These are phyloP conservation scores for Rhodotorula sp. DNA, from an alignment of 1,284 basidiomycete genomes.

Conservation along the genomic window DNA sequence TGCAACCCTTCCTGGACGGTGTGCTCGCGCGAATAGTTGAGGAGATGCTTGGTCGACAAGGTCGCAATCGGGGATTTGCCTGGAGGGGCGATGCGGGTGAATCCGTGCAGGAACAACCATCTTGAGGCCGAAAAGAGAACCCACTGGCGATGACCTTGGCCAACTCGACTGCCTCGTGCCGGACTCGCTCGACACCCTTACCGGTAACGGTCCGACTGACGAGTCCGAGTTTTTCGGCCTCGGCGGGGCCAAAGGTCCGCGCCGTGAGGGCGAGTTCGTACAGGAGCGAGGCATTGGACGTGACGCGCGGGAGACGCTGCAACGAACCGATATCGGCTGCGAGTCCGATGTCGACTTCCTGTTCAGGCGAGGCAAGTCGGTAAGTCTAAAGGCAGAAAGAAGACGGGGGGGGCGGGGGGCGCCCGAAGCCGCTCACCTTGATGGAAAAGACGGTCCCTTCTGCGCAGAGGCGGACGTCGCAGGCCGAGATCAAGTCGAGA, in stretches of 20 bases:
- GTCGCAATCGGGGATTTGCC: constrained; percentile 79
- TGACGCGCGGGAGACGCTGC: constrained; percentile 76
- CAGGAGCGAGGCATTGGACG: constrained; percentile 73
- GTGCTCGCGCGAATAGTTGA: constrained; percentile 49
- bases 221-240: constrained; percentile 72
- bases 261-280: constrained; percentile 78
- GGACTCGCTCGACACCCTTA: constrained; percentile 56
- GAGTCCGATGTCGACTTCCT: constrained; percentile 88
- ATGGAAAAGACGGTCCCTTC: constrained; percentile 67
- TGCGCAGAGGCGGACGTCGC: constrained; percentile 72
- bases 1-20: constrained; percentile 65
- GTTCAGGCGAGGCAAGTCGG: neutral
- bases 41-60: constrained; percentile 72
- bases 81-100: neutral
- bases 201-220: constrained; percentile 72
- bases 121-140: neutral
- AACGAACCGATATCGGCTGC: constrained; percentile 84
- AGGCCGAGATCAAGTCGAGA: constrained; percentile 69
- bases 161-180: constrained; percentile 60
- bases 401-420: too few species aligned
- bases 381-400: neutral
- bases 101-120: neutral
- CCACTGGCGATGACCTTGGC: constrained; percentile 63
- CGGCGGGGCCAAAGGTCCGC: constrained; percentile 64
- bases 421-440: too few species aligned